Evolutionary conservation across 1,284 basidiomycete species (phyloP), one percentile per base, ranked within the genome.

Genomic region (Pterulicium gracile): DNA sequence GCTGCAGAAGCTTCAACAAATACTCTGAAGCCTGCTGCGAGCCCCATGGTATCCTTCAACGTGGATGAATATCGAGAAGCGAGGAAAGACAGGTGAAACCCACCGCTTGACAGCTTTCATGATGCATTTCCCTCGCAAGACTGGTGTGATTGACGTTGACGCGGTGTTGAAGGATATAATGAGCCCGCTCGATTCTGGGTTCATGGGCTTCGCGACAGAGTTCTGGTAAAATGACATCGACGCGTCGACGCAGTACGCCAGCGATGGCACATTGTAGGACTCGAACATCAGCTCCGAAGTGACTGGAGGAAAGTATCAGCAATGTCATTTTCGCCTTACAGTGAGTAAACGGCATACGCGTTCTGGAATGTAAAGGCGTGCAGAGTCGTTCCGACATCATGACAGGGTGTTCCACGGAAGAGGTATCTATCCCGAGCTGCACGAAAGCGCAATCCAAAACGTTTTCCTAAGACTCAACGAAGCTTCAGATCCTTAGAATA

Each of bases 211-310:
- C 7, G 7, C 15, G n/a, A 17, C 4, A 7, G n/a, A 17, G 59
- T 88, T 87, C 55, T 83, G 73, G 57, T 87, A 91, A 57, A 96
- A 94, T 1, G 94, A 92, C 75, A 97, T 95, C 48, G 95, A 69
- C 4, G 88, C 85, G 60, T 99, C 96, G 52, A 98, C 69, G 49
- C 90, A 91, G 62, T 90, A 98, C 13, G 87, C 74, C 41, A 98
- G 72, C 2, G 84, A 82, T 0, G 94, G 94, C 1, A 86, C 90
- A 14, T 75, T 75, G 61, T 98, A 99, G 42, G 84, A 79, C 67
- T 99, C 96, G 59, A 99, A 99, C 62, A 98, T 78, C 19, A 99
- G 78, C 60, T 99, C 96, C 1, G 93, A 94, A 20, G 93, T 96
- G 50, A 96, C 88, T 88, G 56, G 20, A n/a, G 5, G 7, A 19